Conservation (phyloP, 768 basidiomycete species). For the Neoboletus brunneissimus region DNA sequence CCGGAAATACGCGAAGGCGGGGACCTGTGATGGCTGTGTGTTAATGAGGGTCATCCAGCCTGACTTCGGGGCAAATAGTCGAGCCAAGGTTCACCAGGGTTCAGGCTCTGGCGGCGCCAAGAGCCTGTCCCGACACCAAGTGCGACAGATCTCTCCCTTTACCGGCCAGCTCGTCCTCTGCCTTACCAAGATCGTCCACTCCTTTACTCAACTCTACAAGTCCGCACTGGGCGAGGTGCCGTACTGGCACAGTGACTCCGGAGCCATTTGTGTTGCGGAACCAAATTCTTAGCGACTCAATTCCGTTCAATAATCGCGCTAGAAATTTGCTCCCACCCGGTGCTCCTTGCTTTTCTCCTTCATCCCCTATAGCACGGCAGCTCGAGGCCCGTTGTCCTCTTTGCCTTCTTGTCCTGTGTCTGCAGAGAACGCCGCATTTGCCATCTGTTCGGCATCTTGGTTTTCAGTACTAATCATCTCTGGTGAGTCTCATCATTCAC, state of each 20-base stretch:
- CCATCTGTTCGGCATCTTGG: conserved; percentile 20
- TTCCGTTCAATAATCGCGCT: conserved; percentile 35
- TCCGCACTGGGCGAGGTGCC: conserved; percentile 27
- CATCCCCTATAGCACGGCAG: conserved; percentile 27
- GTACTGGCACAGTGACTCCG: conserved; percentile 29
- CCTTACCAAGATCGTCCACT: conserved; percentile 23
- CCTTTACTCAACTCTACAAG: conserved; percentile 26
- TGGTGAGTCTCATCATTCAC: conserved; percentile 32
- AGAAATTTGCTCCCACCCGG: conserved; percentile 32
- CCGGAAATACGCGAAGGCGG: conserved; percentile 39
- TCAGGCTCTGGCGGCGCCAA: conserved; percentile 30
- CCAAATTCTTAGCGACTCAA: conserved; percentile 37
- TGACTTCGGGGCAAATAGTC: conserved; percentile 34
- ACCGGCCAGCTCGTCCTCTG: conserved; percentile 12
- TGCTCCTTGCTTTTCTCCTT: conserved; percentile 32
- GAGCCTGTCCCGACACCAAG: conserved; percentile 24
- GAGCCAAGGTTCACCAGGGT: conserved; percentile 30
- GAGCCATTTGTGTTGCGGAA: conserved; percentile 35
- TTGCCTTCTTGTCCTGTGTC: conserved; percentile 23
- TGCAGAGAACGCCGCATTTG: conserved; percentile 16
- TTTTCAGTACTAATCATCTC: conserved; percentile 31
- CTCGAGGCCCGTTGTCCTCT: conserved; percentile 21
- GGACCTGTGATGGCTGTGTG: conserved; percentile 39
- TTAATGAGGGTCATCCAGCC: conserved; percentile 31
- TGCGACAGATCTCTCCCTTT: conserved; percentile 15